Evolutionary conservation across 1,284 basidiomycete species (phyloP).

Genomic region (Gymnopus androsaceus): DNA sequence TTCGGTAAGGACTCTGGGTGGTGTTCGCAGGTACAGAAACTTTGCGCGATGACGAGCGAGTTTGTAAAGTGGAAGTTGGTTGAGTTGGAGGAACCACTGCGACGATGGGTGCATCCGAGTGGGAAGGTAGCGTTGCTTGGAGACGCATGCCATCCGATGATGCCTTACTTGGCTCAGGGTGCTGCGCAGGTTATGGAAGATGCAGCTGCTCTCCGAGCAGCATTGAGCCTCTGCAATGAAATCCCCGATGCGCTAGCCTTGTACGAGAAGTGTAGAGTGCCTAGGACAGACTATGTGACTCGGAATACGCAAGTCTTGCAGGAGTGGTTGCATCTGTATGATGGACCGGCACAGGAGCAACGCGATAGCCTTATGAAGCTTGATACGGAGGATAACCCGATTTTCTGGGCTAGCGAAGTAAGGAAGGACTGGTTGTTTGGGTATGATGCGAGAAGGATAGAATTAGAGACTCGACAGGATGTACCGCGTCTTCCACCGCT

Average conservation of each 20-base stretch:
- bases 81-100: conserved; percentile 26
- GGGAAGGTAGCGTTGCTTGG: conserved; percentile 8
- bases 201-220: conserved; percentile 9
- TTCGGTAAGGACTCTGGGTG: conserved; percentile 11
- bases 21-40: not conserved
- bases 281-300: conserved; percentile 31
- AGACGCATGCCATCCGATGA: conserved; percentile 16
- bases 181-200: conserved; percentile 17
- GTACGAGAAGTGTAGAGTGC: conserved; percentile 28
- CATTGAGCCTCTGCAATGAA: not conserved
- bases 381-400: conserved; percentile 24
- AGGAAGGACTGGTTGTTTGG: conserved; percentile 1
- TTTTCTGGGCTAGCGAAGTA: not conserved
- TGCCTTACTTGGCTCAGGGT: conserved; percentile 17
- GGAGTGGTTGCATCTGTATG: conserved; percentile 35
- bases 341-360: conserved; percentile 36
- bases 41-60: conserved; percentile 2
- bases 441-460: not conserved
- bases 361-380: conserved; percentile 34
- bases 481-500: not conserved
- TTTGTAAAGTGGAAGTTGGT: conserved; percentile 2
- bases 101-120: conserved; percentile 12
- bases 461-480: not conserved
- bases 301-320: conserved; percentile 32
- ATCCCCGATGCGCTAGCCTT: conserved; percentile 31